Conservation (phyloP, 192 early-diverging fungal genomes). For the Phlyctochytrium bullatum region DNA sequence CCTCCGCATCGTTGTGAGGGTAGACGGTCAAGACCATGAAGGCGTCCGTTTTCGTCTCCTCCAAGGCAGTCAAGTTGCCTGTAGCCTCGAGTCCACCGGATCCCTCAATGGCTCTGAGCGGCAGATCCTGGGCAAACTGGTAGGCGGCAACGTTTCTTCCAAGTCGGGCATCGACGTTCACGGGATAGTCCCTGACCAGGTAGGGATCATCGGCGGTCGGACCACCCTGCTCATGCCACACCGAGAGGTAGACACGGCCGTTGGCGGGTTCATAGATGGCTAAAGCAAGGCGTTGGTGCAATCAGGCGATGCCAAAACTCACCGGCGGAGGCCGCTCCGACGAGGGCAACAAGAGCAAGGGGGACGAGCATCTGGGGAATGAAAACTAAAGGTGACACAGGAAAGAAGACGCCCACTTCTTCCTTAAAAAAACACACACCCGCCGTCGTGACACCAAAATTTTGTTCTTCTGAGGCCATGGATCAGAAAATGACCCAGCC, state of each 20-base stretch:
- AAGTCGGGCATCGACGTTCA: background rate
- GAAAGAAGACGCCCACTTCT: no score
- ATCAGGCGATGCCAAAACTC: no score
- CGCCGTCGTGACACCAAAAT: no score
- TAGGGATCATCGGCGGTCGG: background rate
- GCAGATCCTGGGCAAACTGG: background rate
- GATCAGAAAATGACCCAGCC: no score
- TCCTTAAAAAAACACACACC: no score
- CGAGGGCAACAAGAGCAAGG: background rate
- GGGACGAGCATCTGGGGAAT: no score
- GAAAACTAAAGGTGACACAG: no score
- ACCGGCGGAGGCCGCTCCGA: background rate
- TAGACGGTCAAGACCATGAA: background rate
- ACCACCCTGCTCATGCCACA: background rate
- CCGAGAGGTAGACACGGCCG: background rate
- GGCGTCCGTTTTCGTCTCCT: constrained; percentile 4
- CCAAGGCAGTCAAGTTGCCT: background rate
- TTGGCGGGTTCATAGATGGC: background rate
- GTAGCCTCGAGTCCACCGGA: background rate
- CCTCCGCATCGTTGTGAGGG: background rate
- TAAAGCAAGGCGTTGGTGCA: background rate
- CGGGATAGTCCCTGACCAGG: background rate
- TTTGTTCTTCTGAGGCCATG: no score
- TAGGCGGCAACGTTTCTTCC: background rate
- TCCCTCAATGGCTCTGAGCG: background rate